A percentile compares a stretch with the other conserved stretches of the same genome.
phyloP scores from a whole-genome alignment of 768 basidiomycete genomes.

The Rubroboletus satanas region DNA sequence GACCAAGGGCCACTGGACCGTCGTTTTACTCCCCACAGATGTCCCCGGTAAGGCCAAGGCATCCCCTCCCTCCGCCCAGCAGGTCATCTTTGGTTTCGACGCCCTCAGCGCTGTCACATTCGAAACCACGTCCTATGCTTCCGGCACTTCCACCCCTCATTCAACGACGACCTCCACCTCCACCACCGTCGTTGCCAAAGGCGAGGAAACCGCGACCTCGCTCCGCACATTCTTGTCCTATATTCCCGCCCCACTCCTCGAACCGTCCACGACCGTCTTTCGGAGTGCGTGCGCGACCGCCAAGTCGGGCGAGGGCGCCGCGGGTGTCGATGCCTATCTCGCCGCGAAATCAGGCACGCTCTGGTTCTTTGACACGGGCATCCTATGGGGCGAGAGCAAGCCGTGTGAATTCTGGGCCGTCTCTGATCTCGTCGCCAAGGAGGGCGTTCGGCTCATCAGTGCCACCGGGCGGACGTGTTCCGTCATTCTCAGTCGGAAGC shows the following conservation, averaged over 20 bases:
- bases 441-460: slow-evolving; percentile 52
- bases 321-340: slow-evolving; percentile 66
- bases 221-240: slow-evolving; percentile 51
- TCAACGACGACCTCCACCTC: slow-evolving; percentile 26
- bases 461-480: slow-evolving; percentile 68
- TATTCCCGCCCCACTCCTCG: slow-evolving; percentile 42
- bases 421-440: slow-evolving; percentile 50
- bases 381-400: slow-evolving; percentile 73
- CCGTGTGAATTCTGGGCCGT: slow-evolving; percentile 76
- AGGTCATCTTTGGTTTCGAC: slow-evolving; percentile 71
- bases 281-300: slow-evolving; percentile 46
- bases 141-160: slow-evolving; percentile 16
- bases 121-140: slow-evolving; percentile 40
- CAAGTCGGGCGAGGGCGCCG: slow-evolving; percentile 40
- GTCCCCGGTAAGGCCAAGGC: slow-evolving; percentile 44
- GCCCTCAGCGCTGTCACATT: slow-evolving; percentile 46
- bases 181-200: slow-evolving; percentile 42
- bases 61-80: slow-evolving; percentile 37
- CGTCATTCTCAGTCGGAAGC: slow-evolving; percentile 49
- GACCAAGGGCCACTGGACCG: slow-evolving; percentile 66
- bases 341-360: slow-evolving; percentile 68
- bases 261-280: slow-evolving; percentile 51
- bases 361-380: slow-evolving; percentile 66
- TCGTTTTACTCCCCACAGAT: slow-evolving; percentile 59
- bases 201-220: slow-evolving; percentile 45